Base-by-base conservation (phyloP, 208 protist genomes). In the Crithidia brevicula region DNA sequence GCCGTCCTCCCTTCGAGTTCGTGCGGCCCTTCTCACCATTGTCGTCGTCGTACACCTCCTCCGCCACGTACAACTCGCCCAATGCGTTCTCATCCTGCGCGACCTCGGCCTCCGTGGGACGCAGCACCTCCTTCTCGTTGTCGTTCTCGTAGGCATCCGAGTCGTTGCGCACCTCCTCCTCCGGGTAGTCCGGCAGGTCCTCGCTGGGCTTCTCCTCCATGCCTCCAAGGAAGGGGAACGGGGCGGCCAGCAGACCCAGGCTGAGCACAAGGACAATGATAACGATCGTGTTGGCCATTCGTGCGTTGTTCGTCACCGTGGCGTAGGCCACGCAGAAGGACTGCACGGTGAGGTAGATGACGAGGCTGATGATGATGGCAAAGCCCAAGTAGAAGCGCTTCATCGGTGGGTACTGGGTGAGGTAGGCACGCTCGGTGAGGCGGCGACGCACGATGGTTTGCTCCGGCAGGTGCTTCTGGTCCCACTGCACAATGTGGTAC, bases 391-490 rank as follows among this genome's bases (percentile, higher is more conserved):
- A 62, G 25, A 91, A 76, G 40, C 85, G 81, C 16, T 30, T 53
- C 67, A 77, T 50, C n/a, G 85, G 78, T 7, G 85, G 69, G 30
- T 67, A 47, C 64, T 91, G 82, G 23, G 67, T 86, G 66, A 88
- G 72, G 72, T 91, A 91, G 36, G 82, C 72, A 13, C 78, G 59
- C 57, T 80, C 72, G 45, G 85, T 91, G 45, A 83, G 62, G 45
- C 67, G 72, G 23, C 72, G 78, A n/a, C 81, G 78, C 52, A 67
- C 54, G 63, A 65, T 56, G 40, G 42, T 61, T 30, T 58, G 42
- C 66, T 72, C 36, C 49, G 69, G 42, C 28, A 83, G 58, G 36
- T 47, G 81, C 13, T 57, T 77, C 40, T 60, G 71, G 49, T 77
- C 68, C 28, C 61, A 73, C 10, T 77, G 57, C 13, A 80, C 70